Evolutionary conservation across 2,329 filamentous ascomycete genomes (phyloP), one percentile per base, ranked within the genome.

Genomic region (Paraphaeosphaeria minitans): DNA sequence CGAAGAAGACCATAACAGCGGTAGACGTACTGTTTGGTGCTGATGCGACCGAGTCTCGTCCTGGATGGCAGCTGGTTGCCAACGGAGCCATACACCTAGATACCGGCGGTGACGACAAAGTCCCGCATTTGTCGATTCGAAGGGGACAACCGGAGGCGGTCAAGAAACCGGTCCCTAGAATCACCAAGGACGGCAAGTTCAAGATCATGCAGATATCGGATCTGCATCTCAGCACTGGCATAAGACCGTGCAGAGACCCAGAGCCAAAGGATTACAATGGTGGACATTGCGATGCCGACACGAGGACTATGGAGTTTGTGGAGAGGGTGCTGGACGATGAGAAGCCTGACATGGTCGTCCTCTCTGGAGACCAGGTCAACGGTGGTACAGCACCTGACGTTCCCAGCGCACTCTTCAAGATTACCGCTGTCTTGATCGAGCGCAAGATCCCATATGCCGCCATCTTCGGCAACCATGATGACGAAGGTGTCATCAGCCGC

Each of bases 181-280:
- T 99, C 63, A 85, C 87, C 45, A 92, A 96, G 61, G 92, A 95
- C 73, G 95, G 94, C 31, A 92, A 90, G 68, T 98, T 98, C 82
- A 98, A 98, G 81, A 97, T 99, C 64, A 87, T 99, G 84, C 95
- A 99, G 78, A 83, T 96, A 56, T 90, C 93, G n/a, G 95, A 99
- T 79, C 80, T 98, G 61, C 95, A 99, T 77, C 80, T 99, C 56
- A 94, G 92, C 71, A 99, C 95, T 2, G 95, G 94, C 10, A 83
- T 93, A 5, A 95, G 95, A 10, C 79, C 79, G 46, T 99, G 95
- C 73, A 87, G 95, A 64, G 93, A 99, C 67, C 87, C 92, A n/a
- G 84, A 94, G 65, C 93, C 93, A 0, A 85, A 87, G 61, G 84
- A 84, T 49, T 85, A 87, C 65, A 86, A 92, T 53, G 88, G 88